Percentiles rank a stretch among this genome's conserved stretches.
Conservation (phyloP, 495 filamentous ascomycete species). For the Neurospora sp. region DNA sequence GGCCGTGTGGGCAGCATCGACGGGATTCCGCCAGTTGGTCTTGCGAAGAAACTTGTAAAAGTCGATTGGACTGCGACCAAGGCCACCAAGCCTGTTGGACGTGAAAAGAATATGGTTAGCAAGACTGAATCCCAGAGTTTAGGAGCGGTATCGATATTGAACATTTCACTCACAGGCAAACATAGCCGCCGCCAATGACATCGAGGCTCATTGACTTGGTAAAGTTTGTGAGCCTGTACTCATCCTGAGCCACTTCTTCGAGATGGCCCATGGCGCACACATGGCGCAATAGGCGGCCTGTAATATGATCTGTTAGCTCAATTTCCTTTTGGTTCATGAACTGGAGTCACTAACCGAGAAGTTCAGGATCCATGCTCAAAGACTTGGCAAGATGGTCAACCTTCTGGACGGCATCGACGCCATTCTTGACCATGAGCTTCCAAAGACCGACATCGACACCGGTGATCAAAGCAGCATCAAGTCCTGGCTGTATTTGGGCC, state of each 20-base stretch:
- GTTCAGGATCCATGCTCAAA: slow-evolving; percentile 6
- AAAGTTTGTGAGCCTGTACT: slow-evolving; percentile 36
- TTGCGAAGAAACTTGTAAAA: slow-evolving; percentile 25
- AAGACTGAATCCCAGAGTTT: neutral
- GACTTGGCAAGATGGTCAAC: slow-evolving; percentile 3
- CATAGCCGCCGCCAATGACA: slow-evolving; percentile 18
- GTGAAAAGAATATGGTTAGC: neutral
- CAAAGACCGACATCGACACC: slow-evolving; percentile 14
- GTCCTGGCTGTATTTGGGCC: neutral
- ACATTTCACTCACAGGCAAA: slow-evolving; percentile 9
- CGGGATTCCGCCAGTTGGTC: slow-evolving; percentile 31
- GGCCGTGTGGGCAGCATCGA: slow-evolving; percentile 21
- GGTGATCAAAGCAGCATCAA: slow-evolving; percentile 3
- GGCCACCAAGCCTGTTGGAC: neutral
- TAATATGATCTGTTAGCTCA: neutral
- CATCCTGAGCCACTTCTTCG: slow-evolving; percentile 30
- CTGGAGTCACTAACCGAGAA: neutral
- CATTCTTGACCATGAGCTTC: slow-evolving; percentile 4
- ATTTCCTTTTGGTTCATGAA: neutral
- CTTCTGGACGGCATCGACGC: slow-evolving; percentile 5
- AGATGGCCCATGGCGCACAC: slow-evolving; percentile 42
- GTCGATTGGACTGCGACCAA: neutral
- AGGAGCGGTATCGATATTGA: neutral
- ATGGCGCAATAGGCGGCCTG: slow-evolving; percentile 34
- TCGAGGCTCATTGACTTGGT: slow-evolving; percentile 28